These are phyloP conservation scores for Kingdonia uniflora DNA, from an alignment of 164 flowering plant species.

Conservation along the genomic window DNA sequence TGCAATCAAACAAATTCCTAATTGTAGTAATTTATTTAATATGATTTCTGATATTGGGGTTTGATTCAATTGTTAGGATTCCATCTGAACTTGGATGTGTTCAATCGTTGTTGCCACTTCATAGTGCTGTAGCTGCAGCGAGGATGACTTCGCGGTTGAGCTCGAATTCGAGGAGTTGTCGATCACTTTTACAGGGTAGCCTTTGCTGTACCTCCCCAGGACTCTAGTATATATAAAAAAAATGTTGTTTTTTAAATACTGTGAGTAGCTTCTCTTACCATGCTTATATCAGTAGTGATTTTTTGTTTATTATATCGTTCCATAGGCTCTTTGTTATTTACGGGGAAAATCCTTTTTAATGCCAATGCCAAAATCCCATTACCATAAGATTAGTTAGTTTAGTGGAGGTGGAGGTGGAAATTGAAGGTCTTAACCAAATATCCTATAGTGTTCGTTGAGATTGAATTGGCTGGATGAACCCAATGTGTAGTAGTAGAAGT, in stretches of 20 bases:
- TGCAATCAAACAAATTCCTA: background rate
- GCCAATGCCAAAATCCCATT: too few relatives aligned
- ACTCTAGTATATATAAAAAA: slow-evolving; percentile 40
- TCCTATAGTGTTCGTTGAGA: too few relatives aligned
- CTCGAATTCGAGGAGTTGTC: slow-evolving; percentile 51
- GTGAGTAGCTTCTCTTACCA: slow-evolving; percentile 29
- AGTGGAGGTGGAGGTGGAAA: too few relatives aligned
- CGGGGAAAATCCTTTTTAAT: too few relatives aligned
- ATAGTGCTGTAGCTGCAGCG: slow-evolving; percentile 66
- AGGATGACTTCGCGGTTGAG: slow-evolving; percentile 81
- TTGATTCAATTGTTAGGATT: slow-evolving; percentile 21
- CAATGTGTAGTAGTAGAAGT: too few relatives aligned
- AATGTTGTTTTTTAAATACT: slow-evolving; percentile 10
- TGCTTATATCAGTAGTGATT: background rate
- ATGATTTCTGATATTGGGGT: background rate
- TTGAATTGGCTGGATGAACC: too few relatives aligned
- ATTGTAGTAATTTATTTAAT: background rate
- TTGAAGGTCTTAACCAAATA: too few relatives aligned
- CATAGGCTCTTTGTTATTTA: too few relatives aligned
- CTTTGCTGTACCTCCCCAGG: slow-evolving; percentile 84
- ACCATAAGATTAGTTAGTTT: too few relatives aligned
- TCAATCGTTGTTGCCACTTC: slow-evolving; percentile 70
- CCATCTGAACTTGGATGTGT: slow-evolving; percentile 51
- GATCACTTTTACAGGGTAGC: slow-evolving; percentile 94
- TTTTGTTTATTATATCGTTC: too few relatives aligned